Evolutionary conservation across 164 flowering plant genomes (phyloP).

Genomic region (Aristolochia contorta): DNA sequence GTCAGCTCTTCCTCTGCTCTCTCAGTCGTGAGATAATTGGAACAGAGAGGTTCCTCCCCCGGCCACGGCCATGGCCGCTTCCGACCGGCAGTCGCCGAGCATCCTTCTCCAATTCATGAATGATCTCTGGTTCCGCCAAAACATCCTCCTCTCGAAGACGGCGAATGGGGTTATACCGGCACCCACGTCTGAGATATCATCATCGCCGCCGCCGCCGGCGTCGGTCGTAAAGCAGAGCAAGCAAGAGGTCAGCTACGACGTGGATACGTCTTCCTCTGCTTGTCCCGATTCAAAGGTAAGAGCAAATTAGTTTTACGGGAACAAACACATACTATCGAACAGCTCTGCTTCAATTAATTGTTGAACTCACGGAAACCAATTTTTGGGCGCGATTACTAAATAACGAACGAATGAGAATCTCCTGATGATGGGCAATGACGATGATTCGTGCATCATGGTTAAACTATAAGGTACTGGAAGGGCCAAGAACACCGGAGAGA

Average conservation of each 20-base stretch:
- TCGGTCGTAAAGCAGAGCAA: background rate
- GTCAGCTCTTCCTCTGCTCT: background rate
- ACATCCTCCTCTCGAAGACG: constrained; percentile 4
- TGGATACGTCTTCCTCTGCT: background rate
- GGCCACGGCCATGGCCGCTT: background rate
- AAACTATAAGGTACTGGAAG: background rate
- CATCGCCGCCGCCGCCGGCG: constrained; percentile 5
- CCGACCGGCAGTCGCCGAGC: background rate
- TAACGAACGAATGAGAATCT: too few species aligned
- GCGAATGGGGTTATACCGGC: background rate
- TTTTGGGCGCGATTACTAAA: background rate
- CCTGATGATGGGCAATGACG: background rate
- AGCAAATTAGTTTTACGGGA: background rate
- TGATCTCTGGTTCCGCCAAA: constrained; percentile 48
- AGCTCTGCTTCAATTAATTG: background rate
- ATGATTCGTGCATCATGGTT: background rate
- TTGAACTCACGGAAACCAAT: background rate
- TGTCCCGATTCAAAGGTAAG: constrained; percentile 1
- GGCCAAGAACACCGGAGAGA: background rate
- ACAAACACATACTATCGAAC: background rate
- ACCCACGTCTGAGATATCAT: constrained; percentile 7
- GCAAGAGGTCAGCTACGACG: background rate
- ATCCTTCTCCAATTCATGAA: constrained; percentile 35
- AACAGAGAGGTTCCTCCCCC: background rate
- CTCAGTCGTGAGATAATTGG: background rate